These are phyloP conservation scores for Solanum hybrid DNA, from an alignment of 305 asterid species.

Conservation along the genomic window DNA sequence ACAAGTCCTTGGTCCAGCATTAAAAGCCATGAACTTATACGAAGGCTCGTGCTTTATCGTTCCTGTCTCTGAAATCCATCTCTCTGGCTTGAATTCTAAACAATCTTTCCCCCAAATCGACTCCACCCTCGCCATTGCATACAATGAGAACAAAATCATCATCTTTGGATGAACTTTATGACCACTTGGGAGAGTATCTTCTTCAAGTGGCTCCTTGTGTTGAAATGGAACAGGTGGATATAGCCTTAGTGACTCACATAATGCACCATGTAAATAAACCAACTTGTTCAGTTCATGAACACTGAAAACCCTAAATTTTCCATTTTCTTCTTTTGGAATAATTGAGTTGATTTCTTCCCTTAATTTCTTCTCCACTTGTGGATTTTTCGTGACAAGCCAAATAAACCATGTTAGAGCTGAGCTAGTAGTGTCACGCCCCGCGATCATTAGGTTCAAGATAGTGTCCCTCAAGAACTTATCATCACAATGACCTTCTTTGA, in stretches of 20 bases:
- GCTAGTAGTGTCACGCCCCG: slow-evolving; percentile 72
- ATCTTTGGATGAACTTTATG: slow-evolving; percentile 38
- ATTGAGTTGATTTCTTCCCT: slow-evolving; percentile 38
- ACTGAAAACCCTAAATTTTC: slow-evolving; percentile 20
- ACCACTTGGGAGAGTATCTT: slow-evolving; percentile 53
- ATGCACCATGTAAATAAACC: slow-evolving; percentile 45
- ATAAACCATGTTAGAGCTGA: slow-evolving; percentile 65
- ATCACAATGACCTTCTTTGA: slow-evolving; percentile 19
- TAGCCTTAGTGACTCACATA: slow-evolving; percentile 43
- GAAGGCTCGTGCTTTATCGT: slow-evolving; percentile 53
- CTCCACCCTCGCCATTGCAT: slow-evolving; percentile 57
- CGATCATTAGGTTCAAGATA: slow-evolving; percentile 56
- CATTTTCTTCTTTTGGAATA: slow-evolving; percentile 7
- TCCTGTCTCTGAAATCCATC: slow-evolving; percentile 55
- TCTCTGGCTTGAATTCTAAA: slow-evolving; percentile 50
- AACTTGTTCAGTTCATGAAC: slow-evolving; percentile 31
- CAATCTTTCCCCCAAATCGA: slow-evolving; percentile 53
- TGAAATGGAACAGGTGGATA: slow-evolving; percentile 60
- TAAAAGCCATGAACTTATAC: slow-evolving; percentile 58
- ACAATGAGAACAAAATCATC: slow-evolving; percentile 42
- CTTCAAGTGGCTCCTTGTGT: slow-evolving; percentile 41
- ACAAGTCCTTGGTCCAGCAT: slow-evolving; percentile 77
- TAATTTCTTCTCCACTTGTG: slow-evolving; percentile 33
- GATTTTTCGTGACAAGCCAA: slow-evolving; percentile 51
- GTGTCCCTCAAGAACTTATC: slow-evolving; percentile 56